A percentile compares a stretch with the other conserved stretches of the same genome.
Evolutionary conservation across 768 basidiomycete genomes (phyloP).

Genomic region (Lentinus tigrinus): DNA sequence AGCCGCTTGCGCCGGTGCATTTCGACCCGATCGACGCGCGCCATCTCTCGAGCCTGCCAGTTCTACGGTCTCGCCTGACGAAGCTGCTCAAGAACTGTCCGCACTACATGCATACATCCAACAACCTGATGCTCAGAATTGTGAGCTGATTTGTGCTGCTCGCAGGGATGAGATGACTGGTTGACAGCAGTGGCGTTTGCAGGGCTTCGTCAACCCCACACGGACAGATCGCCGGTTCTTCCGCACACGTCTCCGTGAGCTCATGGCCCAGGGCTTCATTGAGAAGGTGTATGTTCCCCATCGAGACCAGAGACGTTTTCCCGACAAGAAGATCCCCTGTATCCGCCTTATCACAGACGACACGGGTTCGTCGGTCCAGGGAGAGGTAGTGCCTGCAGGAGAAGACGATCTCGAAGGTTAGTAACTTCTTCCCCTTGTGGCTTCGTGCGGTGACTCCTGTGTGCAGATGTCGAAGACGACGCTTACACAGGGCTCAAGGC

Average conservation of each 20-base stretch:
- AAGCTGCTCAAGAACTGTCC: constrained; percentile 70
- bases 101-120: constrained; percentile 68
- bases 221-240: constrained; percentile 84
- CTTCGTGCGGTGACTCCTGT: constrained; percentile 30
- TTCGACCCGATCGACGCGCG: constrained; percentile 79
- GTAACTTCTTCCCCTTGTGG: neutral
- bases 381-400: neutral
- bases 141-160: constrained; percentile 41
- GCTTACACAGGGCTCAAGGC: constrained; percentile 38
- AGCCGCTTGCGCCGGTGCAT: constrained; percentile 32
- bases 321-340: constrained; percentile 54
- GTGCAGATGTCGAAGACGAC: constrained; percentile 27
- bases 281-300: constrained; percentile 74
- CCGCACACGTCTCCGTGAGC: constrained; percentile 66
- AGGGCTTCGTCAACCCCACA: constrained; percentile 77
- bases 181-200: neutral
- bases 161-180: neutral
- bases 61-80: constrained; percentile 69
- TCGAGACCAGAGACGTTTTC: constrained; percentile 43
- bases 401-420: constrained; percentile 14
- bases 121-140: constrained; percentile 74
- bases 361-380: constrained; percentile 4
- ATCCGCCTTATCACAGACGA: constrained; percentile 59
- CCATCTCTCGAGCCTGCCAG: constrained; percentile 70
- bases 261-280: constrained; percentile 70